phyloP scores from a whole-genome alignment of 139 green algal genomes.

The Chlorella sp. region DNA sequence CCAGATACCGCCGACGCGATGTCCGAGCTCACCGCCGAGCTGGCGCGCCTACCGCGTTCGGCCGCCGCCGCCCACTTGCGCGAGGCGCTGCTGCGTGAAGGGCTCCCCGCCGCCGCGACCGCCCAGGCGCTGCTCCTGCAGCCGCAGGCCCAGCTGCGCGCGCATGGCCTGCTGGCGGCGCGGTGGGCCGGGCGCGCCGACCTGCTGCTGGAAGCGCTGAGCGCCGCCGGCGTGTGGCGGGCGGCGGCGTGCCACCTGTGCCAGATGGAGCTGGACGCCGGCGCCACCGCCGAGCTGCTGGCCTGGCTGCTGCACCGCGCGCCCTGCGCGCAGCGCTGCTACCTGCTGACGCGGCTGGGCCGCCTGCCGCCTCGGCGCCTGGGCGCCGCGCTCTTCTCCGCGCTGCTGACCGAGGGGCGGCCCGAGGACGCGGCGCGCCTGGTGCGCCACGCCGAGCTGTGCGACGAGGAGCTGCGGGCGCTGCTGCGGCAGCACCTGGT shows the following conservation, averaged over 20 bases:
- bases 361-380: neutral
- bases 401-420: neutral
- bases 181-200: neutral
- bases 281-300: neutral
- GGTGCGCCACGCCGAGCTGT: neutral
- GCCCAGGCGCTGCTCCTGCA: neutral
- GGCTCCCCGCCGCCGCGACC: neutral
- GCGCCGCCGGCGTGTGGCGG: neutral
- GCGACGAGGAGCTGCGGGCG: conserved; percentile 7
- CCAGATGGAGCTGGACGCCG: conserved; percentile 1
- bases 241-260: neutral
- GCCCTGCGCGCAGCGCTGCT: neutral
- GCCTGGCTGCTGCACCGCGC: neutral
- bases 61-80: no score
- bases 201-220: neutral
- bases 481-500: conserved; percentile 3
- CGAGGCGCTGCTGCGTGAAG: no score
- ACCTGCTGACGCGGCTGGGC: conserved; percentile 1
- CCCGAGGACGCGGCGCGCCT: neutral
- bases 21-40: no score
- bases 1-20: no score
- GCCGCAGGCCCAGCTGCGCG: neutral
- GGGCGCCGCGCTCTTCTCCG: neutral
- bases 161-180: conserved; percentile 5
- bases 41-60: no score